Evolutionary conservation across 306 rosid genomes (phyloP), one percentile per base, ranked within the genome.

Genomic region (Lathyrus sativus): DNA sequence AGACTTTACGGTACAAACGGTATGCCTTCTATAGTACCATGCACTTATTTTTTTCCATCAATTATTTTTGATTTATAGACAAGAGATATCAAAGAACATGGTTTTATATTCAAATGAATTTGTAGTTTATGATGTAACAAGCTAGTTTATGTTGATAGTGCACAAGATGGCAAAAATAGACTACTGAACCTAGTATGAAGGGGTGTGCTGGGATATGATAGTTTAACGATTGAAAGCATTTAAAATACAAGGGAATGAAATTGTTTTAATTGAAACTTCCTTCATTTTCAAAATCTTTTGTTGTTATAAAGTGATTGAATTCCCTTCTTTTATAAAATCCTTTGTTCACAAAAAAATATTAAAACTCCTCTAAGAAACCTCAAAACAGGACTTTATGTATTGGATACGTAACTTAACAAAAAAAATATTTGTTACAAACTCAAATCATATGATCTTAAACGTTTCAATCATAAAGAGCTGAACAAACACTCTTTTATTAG

Each of bases 1-100:
- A 83, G 89, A 77, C 83, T 80, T 43, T 82, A 86, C 41, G 98
- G 98, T 2, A 78, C 33, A 78, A 93, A 93, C 44, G 89, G 98
- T 93, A 84, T 29, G 96, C 72, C 70, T 78, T 53, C 35, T 46
- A 44, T 67, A 13, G 35, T 46, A 66, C 43, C 58, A 10, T 28
- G 33, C 31, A 22, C 49, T 62, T 44, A 45, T 37, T 44, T 29
- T 11, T 18, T 62, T 31, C 8, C 35, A 19, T 42, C 35, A 8
- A 11, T 26, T 29, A 24, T 65, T 64, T 26, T 18, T 54, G 67
- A 48, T 57, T 58, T 63, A 63, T 49, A 57, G 19, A 63, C 51
- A 19, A 49, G 62, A 19, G 15, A 48, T 68, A 73, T 73, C 42
- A 69, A 64, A 53, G 58, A 73, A 46, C 68, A 64, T 11, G 22